These are phyloP conservation scores for Nymphaea thermarum DNA, from an alignment of 164 flowering plant species.

Conservation along the genomic window DNA sequence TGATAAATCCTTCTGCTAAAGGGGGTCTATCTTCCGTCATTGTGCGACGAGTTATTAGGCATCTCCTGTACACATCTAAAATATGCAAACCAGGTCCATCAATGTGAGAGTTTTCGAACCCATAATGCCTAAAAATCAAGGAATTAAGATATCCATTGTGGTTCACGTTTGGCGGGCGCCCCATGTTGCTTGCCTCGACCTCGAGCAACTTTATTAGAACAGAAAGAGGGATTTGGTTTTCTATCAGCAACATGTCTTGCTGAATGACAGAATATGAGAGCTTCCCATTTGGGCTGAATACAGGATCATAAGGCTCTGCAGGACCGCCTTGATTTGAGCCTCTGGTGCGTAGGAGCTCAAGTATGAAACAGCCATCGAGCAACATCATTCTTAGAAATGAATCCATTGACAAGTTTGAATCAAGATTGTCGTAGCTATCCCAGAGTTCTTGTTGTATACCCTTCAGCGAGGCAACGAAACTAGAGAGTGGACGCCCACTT, in stretches of 20 bases:
- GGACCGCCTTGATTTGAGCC: no score
- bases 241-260: constrained; percentile 13
- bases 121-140: not conserved
- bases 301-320: not conserved
- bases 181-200: not conserved
- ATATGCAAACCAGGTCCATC: not conserved
- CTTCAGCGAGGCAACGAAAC: not conserved
- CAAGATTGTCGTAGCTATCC: not conserved
- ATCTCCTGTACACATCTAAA: not conserved
- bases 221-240: constrained; percentile 13
- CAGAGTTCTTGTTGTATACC: not conserved
- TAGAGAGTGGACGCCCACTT: not conserved
- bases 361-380: constrained; percentile 14
- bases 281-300: constrained; percentile 9
- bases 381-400: constrained; percentile 9
- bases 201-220: constrained; percentile 1
- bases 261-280: not conserved
- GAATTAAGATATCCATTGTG: not conserved
- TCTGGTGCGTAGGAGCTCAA: constrained; percentile 1
- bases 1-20: no score
- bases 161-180: not conserved
- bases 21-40: no score
- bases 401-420: not conserved
- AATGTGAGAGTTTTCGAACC: not conserved
- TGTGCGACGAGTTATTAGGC: no score